Conservation (phyloP, 108 stramenopile species). For the Hondaea fermentalgiana region DNA sequence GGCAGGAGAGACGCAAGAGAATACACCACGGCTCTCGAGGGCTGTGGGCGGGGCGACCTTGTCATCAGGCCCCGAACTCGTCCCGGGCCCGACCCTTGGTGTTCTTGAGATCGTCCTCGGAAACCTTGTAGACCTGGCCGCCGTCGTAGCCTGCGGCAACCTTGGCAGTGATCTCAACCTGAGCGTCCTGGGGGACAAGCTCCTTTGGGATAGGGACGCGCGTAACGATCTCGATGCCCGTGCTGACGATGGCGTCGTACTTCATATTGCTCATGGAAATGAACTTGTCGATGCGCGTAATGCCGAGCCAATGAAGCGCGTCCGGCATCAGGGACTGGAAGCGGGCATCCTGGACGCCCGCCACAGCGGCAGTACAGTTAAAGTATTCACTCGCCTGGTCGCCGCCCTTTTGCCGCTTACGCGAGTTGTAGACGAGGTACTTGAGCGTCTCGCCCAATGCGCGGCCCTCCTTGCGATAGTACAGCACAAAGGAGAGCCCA, state of each 20-base stretch:
- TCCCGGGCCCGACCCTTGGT: conserved; percentile 78
- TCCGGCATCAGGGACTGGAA: conserved; percentile 98
- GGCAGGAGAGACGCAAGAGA: too few relatives aligned
- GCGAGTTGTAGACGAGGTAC: conserved; percentile 97
- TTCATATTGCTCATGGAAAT: conserved; percentile 99
- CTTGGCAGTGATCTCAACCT: conserved; percentile 97
- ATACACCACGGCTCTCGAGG: too few relatives aligned
- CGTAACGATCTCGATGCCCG: conserved; percentile 94
- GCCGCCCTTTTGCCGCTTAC: conserved; percentile 92
- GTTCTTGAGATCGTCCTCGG: conserved; percentile 68
- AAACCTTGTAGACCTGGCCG: conserved; percentile 75
- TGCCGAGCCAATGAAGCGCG: conserved; percentile 85
- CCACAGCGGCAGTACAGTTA: conserved; percentile 89
- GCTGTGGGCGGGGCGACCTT: too few relatives aligned
- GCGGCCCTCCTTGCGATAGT: conserved; percentile 94
- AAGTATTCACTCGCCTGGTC: conserved; percentile 91
- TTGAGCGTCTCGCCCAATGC: conserved; percentile 93
- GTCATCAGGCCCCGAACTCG: background rate
- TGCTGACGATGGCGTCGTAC: conserved; percentile 89
- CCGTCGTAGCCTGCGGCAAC: conserved; percentile 97
- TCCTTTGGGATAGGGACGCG: conserved; percentile 94
- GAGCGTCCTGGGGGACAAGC: conserved; percentile 90
- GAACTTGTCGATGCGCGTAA: conserved; percentile 90
- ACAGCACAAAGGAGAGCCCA: conserved; percentile 89
- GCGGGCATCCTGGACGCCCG: conserved; percentile 85